Evolutionary conservation across 192 early-diverging fungal species (phyloP).

Genomic region (Funneliformis geosporum): DNA sequence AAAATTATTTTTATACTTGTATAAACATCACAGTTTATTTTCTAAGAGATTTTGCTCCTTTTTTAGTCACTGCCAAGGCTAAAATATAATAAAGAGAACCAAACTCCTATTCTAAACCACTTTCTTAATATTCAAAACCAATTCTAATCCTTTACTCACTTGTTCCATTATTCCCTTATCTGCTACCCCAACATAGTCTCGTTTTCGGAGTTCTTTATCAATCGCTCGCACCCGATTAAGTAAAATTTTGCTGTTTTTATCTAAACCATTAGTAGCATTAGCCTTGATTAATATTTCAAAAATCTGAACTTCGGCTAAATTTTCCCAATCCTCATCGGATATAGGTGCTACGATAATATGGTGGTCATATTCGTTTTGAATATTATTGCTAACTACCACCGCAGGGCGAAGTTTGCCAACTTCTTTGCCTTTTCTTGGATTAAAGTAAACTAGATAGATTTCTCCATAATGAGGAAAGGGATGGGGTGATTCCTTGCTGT

Average conservation of each 20-base stretch:
- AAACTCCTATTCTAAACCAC: no score
- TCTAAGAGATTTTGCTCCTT: no score
- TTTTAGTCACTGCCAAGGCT: no score
- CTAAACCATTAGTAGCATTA: neutral
- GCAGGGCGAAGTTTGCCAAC: slow-evolving; percentile 1
- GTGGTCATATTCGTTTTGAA: slow-evolving; percentile 9
- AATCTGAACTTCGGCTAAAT: neutral
- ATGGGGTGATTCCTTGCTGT: neutral
- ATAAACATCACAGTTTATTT: no score
- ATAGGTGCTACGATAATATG: neutral
- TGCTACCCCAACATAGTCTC: neutral
- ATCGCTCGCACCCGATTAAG: slow-evolving; percentile 8
- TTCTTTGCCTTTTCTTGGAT: slow-evolving; percentile 1
- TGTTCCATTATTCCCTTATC: neutral
- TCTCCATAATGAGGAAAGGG: neutral
- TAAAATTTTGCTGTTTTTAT: slow-evolving; percentile 7
- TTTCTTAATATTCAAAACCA: neutral
- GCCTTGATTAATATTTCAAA: neutral
- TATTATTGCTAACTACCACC: slow-evolving; percentile 15
- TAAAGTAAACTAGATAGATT: slow-evolving; percentile 7
- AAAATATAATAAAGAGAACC: neutral
- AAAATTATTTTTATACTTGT: no score
- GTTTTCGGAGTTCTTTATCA: slow-evolving; percentile 12
- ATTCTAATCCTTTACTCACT: neutral
- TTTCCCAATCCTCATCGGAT: neutral